Evolutionary conservation across 2,329 filamentous ascomycete species (phyloP), one percentile per base, ranked within the genome.

Genomic region (Fusarium euwallaceae): DNA sequence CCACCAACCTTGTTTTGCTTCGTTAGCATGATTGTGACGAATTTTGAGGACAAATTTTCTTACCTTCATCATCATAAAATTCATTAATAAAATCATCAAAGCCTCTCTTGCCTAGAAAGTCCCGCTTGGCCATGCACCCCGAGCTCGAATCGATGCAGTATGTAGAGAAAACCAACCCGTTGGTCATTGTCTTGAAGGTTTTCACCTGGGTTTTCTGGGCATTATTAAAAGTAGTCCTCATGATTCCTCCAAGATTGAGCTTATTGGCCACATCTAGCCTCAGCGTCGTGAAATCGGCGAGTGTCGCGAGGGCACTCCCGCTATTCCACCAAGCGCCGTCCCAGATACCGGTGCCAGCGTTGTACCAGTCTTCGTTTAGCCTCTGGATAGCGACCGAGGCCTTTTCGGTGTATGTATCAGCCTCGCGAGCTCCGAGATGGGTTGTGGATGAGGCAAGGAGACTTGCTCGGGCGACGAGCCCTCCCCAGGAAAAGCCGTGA

Each of bases 291-390:
- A 87, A 88, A 78, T 94, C 90, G 61, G 87, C 88, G 20, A 94
- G 81, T 4, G 87, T 87, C 0, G 91, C 93, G 69, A 94, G 83
- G 67, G 87, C 87, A 78, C 94, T 94, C 53, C 89, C 93, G 63
- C 88, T 88, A 78, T 94, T 93, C 93, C 93, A 95, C 93, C 93
- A 95, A 9, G 88, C 87, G 0, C 88, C 87, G 64, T 89, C 82
- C 91, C 91, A 94, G 14, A 93, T 83, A 4, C 93, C 92, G 1
- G 86, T 90, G 6, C 79, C 78, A 4, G 81, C 67, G 77, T 92
- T 88, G 80, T 94, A 94, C 88, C 89, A 94, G 17, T 81, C 74
- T 4, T 74, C 69, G 75, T 93, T 90, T 2, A 93, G 84, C 7
- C 85, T 79, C 39, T 82, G 73, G 45, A 85, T 83, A 7, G 83